Conservation (phyloP, 2,329 filamentous ascomycete species). For the Trichoderma koningii region DNA sequence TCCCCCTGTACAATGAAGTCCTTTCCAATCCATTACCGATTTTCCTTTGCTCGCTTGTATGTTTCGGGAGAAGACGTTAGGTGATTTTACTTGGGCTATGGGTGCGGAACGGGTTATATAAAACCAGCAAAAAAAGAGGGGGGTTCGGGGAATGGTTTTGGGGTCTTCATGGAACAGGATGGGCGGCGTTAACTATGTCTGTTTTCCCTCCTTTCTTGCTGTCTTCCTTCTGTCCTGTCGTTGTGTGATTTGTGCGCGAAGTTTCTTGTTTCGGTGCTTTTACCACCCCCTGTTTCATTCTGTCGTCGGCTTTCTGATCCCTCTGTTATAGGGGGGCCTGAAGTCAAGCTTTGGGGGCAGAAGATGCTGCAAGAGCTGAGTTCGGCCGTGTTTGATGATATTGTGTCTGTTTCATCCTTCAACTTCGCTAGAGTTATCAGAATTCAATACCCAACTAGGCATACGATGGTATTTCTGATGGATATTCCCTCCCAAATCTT, state of each 20-base stretch:
- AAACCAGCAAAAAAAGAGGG: neutral
- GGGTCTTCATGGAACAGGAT: neutral
- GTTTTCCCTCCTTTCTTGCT: neutral
- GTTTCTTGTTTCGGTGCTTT: neutral
- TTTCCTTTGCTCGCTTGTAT: neutral
- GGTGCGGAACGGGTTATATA: neutral
- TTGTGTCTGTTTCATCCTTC: neutral
- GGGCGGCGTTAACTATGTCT: constrained; percentile 14
- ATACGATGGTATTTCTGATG: neutral
- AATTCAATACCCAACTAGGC: constrained; percentile 1
- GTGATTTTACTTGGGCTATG: neutral
- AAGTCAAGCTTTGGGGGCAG: neutral
- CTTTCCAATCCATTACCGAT: neutral
- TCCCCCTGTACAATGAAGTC: constrained; percentile 42
- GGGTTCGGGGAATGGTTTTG: neutral
- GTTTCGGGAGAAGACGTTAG: neutral
- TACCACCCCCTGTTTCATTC: neutral
- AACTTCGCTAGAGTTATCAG: neutral
- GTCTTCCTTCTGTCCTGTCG: too few relatives aligned
- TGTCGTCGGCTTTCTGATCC: neutral
- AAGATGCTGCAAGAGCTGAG: neutral
- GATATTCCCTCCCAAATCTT: neutral
- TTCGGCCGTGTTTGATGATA: constrained; percentile 2
- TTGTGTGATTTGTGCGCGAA: neutral
- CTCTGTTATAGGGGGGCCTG: neutral